Conservation (phyloP, 2,329 filamentous ascomycete genomes). For the Colletotrichum sp. region DNA sequence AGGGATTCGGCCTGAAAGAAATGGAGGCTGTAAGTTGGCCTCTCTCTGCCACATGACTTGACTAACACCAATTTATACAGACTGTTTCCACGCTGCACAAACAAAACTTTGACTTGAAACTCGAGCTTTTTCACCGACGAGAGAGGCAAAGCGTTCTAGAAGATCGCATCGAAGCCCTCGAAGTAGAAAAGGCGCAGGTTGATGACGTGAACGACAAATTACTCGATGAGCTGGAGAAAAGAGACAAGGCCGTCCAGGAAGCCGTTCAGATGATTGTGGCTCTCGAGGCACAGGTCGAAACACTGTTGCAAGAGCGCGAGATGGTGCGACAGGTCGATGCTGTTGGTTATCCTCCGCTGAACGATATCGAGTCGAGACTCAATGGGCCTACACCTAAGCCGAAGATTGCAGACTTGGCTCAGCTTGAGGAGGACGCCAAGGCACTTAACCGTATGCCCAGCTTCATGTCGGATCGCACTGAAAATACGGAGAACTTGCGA, state of each 20-base stretch:
- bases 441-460: slow-evolving; percentile 65
- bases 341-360: slow-evolving; percentile 38
- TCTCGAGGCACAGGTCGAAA: slow-evolving; percentile 65
- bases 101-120: slow-evolving; percentile 78
- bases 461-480: slow-evolving; percentile 65
- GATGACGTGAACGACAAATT: slow-evolving; percentile 65
- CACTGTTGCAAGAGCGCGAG: slow-evolving; percentile 57
- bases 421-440: slow-evolving; percentile 36
- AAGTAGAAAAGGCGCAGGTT: slow-evolving; percentile 57
- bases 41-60: background rate
- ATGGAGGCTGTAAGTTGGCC: slow-evolving; percentile 63
- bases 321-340: slow-evolving; percentile 57
- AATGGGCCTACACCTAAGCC: slow-evolving; percentile 16
- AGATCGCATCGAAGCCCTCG: slow-evolving; percentile 59
- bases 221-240: slow-evolving; percentile 65
- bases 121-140: slow-evolving; percentile 73
- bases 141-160: slow-evolving; percentile 68
- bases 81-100: slow-evolving; percentile 74
- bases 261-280: slow-evolving; percentile 73
- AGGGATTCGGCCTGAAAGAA: slow-evolving; percentile 68
- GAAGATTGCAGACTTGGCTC: slow-evolving; percentile 22
- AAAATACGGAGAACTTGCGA: slow-evolving; percentile 65
- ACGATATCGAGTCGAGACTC: slow-evolving; percentile 30
- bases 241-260: slow-evolving; percentile 74
- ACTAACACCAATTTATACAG: slow-evolving; percentile 36